A percentile compares a stretch with the other conserved stretches of the same genome.
phyloP scores from a whole-genome alignment of 257 asterid species.

The Rhazya stricta region DNA sequence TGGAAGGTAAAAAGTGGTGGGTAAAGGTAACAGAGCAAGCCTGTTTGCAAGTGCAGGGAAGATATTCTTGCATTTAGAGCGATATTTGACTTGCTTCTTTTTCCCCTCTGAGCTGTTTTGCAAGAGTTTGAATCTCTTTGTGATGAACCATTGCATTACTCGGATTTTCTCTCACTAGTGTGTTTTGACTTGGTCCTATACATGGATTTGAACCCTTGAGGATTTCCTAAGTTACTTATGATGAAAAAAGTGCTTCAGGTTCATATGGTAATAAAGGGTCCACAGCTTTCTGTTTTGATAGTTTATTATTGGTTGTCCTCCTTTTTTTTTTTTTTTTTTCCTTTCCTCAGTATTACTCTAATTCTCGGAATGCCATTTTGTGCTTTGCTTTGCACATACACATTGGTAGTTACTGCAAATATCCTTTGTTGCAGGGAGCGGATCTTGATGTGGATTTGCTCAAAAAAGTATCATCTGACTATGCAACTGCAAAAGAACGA shows the following conservation, averaged over 20 bases:
- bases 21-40: neutral
- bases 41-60: neutral
- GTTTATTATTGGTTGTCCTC: neutral
- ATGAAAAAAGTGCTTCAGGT: neutral
- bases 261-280: slow-evolving; percentile 1
- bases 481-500: slow-evolving; percentile 73
- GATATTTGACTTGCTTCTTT: neutral
- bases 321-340: neutral
- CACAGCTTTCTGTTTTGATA: neutral
- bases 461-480: slow-evolving; percentile 60
- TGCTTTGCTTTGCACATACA: neutral
- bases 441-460: slow-evolving; percentile 72
- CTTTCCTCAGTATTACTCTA: neutral
- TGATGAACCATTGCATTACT: neutral
- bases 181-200: neutral
- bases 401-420: neutral
- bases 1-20: neutral
- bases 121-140: neutral
- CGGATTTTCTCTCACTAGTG: neutral
- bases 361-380: neutral
- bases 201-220: neutral
- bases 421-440: slow-evolving; percentile 35
- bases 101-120: neutral
- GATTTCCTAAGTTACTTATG: neutral
- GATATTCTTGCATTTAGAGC: neutral